Evolutionary conservation across 1,284 basidiomycete genomes (phyloP), one percentile per base, ranked within the genome.

Genomic region (Anthracocystis setariae): DNA sequence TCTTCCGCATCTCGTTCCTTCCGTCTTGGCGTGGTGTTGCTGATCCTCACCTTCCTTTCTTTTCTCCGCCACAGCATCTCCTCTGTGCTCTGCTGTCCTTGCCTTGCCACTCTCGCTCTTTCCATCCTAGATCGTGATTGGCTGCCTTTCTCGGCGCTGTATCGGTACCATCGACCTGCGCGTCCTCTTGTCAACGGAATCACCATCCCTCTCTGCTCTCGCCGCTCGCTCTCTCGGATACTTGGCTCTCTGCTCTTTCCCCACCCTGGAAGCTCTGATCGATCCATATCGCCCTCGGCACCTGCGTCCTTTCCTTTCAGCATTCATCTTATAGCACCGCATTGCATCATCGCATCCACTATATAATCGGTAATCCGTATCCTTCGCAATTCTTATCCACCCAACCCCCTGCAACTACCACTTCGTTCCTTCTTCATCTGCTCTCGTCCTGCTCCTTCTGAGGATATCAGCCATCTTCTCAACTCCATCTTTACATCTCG

Each of bases 11-110:
- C 25, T 9, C 40, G 21, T 24, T 29, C 37, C 3, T 39, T 68
- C 58, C 65, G 49, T 52, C 53, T 66, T 46, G 53, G 46, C 53
- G 49, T 50, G 57, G 57, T 46, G 32, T 29, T 15, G 20, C 15
- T 15, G 23, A 25, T 37, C 24, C 32, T 53, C 59, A 52, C 54
- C 50, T 52, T 60, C 57, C 29, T 62, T 51, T 55, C 42, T n/a
- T 38, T 45, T 23, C 25, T 9, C 12, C 23, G 29, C 32, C 23
- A 33, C 27, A 47, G 33, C 39, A 27, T 47, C 35, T 15, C 37
- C 5, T 17, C 37, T 17, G 37, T 17, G 37, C 12, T 29, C 29
- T n/a, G n/a, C n/a, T n/a, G n/a, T n/a, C n/a, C n/a, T n/a, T n/a
- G n/a, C n/a, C n/a, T n/a, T n/a, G n/a, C n/a, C n/a, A 15, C 12